Conservation (phyloP, 148 eudicot species). For the Pharnaceum exiguum region DNA sequence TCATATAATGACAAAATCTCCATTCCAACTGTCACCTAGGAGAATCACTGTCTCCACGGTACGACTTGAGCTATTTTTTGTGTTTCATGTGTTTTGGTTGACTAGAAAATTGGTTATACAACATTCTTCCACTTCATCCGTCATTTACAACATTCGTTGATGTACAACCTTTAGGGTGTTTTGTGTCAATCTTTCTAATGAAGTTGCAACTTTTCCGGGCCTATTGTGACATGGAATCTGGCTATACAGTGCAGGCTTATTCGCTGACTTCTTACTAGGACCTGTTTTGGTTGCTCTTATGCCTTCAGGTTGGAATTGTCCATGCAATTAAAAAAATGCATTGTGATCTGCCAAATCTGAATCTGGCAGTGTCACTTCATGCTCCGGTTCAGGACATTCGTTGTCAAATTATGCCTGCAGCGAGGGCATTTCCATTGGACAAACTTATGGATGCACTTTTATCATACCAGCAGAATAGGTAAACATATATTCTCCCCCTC, state of each 20-base stretch:
- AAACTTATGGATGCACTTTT: slow-evolving; percentile 78
- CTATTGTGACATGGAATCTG: background rate
- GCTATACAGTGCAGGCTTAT: background rate
- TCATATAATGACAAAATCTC: slow-evolving; percentile 64
- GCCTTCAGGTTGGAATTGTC: slow-evolving; percentile 77
- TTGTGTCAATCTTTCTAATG: no score
- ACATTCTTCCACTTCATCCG: no score
- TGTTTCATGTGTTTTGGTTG: background rate
- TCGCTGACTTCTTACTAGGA: slow-evolving; percentile 5
- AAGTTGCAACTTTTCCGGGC: no score
- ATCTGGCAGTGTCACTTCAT: slow-evolving; percentile 93
- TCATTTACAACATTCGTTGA: no score
- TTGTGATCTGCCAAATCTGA: slow-evolving; percentile 63
- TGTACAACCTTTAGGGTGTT: no score
- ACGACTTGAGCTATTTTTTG: slow-evolving; percentile 16
- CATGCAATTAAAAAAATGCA: slow-evolving; percentile 89
- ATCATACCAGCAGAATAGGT: slow-evolving; percentile 80
- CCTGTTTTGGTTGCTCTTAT: slow-evolving; percentile 8
- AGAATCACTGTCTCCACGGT: slow-evolving; percentile 93
- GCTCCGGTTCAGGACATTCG: slow-evolving; percentile 98
- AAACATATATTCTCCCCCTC: background rate
- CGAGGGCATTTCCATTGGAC: slow-evolving; percentile 90
- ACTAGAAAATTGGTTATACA: background rate
- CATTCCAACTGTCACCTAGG: slow-evolving; percentile 80
- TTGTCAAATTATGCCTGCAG: slow-evolving; percentile 98